Evolutionary conservation across 257 asterid genomes (phyloP).

Genomic region (Penstemon newberryi): DNA sequence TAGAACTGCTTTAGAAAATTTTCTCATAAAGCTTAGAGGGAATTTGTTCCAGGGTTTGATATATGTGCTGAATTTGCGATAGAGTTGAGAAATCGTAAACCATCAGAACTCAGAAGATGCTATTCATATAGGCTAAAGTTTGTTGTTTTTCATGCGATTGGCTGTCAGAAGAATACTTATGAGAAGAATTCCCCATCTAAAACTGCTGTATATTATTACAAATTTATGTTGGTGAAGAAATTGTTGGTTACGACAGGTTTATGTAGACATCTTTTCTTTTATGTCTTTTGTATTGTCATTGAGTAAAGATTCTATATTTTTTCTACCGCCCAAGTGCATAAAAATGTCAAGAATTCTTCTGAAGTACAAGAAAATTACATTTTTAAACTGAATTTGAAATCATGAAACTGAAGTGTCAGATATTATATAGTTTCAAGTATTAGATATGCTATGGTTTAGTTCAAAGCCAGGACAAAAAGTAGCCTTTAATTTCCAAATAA

Average conservation of each 20-base stretch:
- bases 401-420: neutral
- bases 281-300: neutral
- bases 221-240: neutral
- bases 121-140: neutral
- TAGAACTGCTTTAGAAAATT: neutral
- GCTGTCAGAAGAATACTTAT: no score
- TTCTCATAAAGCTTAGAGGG: neutral
- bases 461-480: slow-evolving; percentile 4
- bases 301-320: neutral
- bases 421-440: slow-evolving; percentile 3
- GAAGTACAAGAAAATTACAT: neutral
- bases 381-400: neutral
- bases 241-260: neutral
- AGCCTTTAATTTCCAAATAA: slow-evolving; percentile 8
- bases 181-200: no score
- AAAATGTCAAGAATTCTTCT: neutral
- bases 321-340: neutral
- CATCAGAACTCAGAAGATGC: neutral
- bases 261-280: neutral
- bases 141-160: neutral
- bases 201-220: no score
- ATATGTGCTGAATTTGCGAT: neutral
- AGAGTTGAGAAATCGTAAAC: neutral
- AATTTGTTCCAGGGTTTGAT: neutral
- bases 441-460: neutral